Conservation (phyloP, 2,329 filamentous ascomycete species). For the Botryotinia convoluta region DNA sequence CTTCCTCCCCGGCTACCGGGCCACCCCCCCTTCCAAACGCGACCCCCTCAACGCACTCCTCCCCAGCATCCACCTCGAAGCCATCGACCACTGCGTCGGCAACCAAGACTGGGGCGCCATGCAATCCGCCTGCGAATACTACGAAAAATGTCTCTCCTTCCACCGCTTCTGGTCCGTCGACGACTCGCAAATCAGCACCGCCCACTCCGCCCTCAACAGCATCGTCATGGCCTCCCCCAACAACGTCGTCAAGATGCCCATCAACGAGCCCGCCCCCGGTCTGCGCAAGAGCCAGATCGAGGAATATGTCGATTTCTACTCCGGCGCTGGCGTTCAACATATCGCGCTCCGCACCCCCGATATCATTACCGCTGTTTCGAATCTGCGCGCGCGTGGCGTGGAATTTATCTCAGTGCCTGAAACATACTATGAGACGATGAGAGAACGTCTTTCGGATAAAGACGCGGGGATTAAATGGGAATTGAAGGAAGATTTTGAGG, state of each 20-base stretch:
- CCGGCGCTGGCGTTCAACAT: slow-evolving; percentile 87
- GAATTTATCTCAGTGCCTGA: slow-evolving; percentile 88
- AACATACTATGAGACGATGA: slow-evolving; percentile 83
- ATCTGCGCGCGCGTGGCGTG: slow-evolving; percentile 80
- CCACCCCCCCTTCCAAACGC: slow-evolving; percentile 43
- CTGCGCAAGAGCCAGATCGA: slow-evolving; percentile 94
- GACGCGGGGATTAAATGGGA: slow-evolving; percentile 47
- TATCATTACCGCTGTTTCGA: slow-evolving; percentile 74
- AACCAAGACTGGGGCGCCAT: slow-evolving; percentile 97
- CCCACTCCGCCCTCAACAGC: slow-evolving; percentile 83
- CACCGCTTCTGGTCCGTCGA: slow-evolving; percentile 98
- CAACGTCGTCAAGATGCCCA: slow-evolving; percentile 93
- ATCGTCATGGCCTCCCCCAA: slow-evolving; percentile 88
- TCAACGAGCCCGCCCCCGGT: slow-evolving; percentile 90
- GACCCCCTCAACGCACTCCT: slow-evolving; percentile 44
- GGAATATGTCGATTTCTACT: slow-evolving; percentile 88
- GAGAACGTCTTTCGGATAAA: slow-evolving; percentile 63
- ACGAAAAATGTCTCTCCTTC: slow-evolving; percentile 86
- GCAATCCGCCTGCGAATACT: slow-evolving; percentile 63
- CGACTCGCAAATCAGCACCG: slow-evolving; percentile 87
- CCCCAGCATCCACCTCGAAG: slow-evolving; percentile 64
- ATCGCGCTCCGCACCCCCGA: slow-evolving; percentile 81
- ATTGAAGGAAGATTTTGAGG: slow-evolving; percentile 77
- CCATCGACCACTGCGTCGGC: slow-evolving; percentile 94
- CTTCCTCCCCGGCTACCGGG: slow-evolving; percentile 81